Base-by-base conservation (phyloP, 2,329 filamentous ascomycete genomes). In the Sclerotinia minor region DNA sequence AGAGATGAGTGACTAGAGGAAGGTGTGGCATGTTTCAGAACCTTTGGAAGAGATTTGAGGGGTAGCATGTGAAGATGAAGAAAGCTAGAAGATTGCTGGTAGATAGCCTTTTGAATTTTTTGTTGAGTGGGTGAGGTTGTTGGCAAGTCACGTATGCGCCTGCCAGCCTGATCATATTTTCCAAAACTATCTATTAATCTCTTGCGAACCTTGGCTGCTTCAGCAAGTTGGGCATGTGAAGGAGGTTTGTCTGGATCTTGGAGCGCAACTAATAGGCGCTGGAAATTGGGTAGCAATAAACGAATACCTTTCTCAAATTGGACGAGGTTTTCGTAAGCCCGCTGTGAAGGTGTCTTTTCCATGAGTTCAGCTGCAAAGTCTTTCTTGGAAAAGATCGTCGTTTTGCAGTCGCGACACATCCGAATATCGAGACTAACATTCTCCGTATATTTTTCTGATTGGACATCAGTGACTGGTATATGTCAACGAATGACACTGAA, bases 341-440 rank as follows among this genome's bases (percentile, higher is more conserved):
- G 83, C 71, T 88, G 83, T 69, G 89, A 85, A 24, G 86, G 82
- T n/a, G 87, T 83, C 71, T 83, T 84, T 24, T 83, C 80, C 2
- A 80, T 79, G 11, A 88, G 76, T 70, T 88, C 86, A 41, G 83
- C 82, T 44, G 83, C 82, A 73, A 92, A 92, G 72, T 92, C 89
- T 69, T 85, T 83, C 73, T 85, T 86, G 74, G 85, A 85, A 78
- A 92, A 92, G 26, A 92, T 79, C 0, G 86, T 91, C 44, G 84
- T 80, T 72, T 85, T 92, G 81, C 95, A 99, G 67, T 96, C 92
- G 74, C 90, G 91, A 79, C 95, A 99, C 85, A 99, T 94, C 53
- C 95, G 88, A 21, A 99, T 82, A 75, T 97, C 92, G 54, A 98
- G 80, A 65, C 86, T 88, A 53, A 96, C 78, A 21, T 55, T 85